Conservation (phyloP, 2,329 filamentous ascomycete species). For the Calonectria honghensis region DNA sequence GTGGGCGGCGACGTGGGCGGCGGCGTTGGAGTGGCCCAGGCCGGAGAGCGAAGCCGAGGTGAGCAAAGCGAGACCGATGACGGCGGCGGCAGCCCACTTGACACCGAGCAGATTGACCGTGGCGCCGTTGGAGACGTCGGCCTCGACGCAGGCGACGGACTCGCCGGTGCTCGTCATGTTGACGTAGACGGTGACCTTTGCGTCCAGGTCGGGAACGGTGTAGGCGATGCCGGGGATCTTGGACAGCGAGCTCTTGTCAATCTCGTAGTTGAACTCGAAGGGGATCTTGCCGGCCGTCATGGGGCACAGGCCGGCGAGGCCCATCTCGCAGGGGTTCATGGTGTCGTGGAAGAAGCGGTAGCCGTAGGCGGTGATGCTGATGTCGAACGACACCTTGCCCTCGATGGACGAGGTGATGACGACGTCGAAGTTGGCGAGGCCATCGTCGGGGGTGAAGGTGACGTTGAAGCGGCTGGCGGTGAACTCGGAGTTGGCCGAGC, state of each 20-base stretch:
- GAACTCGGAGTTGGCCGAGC: slow-evolving; percentile 88
- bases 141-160: slow-evolving; percentile 89
- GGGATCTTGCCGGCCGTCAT: slow-evolving; percentile 90
- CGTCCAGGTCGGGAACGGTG: slow-evolving; percentile 92
- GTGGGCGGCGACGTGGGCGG: slow-evolving; percentile 94
- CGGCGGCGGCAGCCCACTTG: slow-evolving; percentile 91
- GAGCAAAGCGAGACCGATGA: slow-evolving; percentile 87
- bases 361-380: slow-evolving; percentile 88
- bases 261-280: slow-evolving; percentile 79
- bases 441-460: slow-evolving; percentile 84
- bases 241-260: slow-evolving; percentile 73
- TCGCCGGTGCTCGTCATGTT: slow-evolving; percentile 77
- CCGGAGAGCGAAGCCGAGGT: slow-evolving; percentile 92
- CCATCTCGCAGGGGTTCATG: slow-evolving; percentile 84
- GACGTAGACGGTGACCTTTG: slow-evolving; percentile 87
- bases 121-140: slow-evolving; percentile 90
- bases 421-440: slow-evolving; percentile 82
- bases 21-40: slow-evolving; percentile 93
- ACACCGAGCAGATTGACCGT: slow-evolving; percentile 92
- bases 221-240: slow-evolving; percentile 89
- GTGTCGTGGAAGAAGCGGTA: slow-evolving; percentile 79
- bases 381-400: slow-evolving; percentile 85
- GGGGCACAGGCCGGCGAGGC: slow-evolving; percentile 86
- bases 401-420: slow-evolving; percentile 87
- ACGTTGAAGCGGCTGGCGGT: slow-evolving; percentile 93